Evolutionary conservation across 2,329 filamentous ascomycete species (phyloP).

Genomic region (Xylaria sp.): DNA sequence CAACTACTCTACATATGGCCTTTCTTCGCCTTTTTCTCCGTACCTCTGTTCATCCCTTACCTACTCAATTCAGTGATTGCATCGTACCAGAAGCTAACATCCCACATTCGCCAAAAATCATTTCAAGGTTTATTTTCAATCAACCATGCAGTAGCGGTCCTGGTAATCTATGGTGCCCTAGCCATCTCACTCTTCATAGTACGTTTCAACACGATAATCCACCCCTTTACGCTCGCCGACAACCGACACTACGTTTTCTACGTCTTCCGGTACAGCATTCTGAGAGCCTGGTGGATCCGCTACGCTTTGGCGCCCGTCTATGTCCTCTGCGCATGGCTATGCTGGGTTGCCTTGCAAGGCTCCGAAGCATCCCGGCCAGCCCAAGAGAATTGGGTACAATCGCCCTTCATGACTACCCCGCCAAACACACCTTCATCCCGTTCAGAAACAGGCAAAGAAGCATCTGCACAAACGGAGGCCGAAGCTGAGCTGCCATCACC

Average conservation of each 20-base stretch:
- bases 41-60: conserved; percentile 74
- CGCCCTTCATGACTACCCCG: conserved; percentile 31
- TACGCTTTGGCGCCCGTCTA: conserved; percentile 79
- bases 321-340: conserved; percentile 73
- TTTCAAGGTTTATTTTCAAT: conserved; percentile 1
- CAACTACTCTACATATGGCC: conserved; percentile 98
- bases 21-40: conserved; percentile 88
- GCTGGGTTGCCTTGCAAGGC: conserved; percentile 71
- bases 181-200: conserved; percentile 62
- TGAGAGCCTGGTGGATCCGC: conserved; percentile 70
- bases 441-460: neutral
- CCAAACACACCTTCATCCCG: neutral
- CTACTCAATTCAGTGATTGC: conserved; percentile 53
- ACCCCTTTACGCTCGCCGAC: conserved; percentile 95
- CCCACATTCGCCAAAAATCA: neutral
- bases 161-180: conserved; percentile 53
- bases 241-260: conserved; percentile 99
- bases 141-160: conserved; percentile 51
- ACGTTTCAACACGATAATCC: conserved; percentile 88
- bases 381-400: conserved; percentile 26
- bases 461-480: neutral
- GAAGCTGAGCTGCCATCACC: conserved; percentile 40
- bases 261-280: conserved; percentile 85
- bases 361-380: conserved; percentile 38
- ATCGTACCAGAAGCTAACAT: conserved; percentile 20